These are phyloP conservation scores for Ambrosiella beaveri DNA, from an alignment of 2,329 filamentous ascomycete genomes.

Conservation along the genomic window DNA sequence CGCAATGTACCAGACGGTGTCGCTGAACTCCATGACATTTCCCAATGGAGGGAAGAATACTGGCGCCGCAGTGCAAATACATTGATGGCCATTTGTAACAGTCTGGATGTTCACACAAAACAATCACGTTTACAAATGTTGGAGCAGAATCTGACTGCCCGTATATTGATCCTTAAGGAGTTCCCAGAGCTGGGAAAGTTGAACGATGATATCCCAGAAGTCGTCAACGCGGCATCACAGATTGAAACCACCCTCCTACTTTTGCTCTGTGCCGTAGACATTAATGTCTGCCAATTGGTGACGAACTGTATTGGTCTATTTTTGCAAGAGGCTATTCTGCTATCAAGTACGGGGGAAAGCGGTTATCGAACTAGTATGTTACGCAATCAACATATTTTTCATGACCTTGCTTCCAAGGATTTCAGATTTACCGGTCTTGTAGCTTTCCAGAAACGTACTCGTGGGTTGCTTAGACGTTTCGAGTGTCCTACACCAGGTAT, in stretches of 20 bases:
- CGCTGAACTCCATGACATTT: slow-evolving; percentile 21
- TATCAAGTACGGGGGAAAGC: slow-evolving; percentile 32
- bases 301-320: slow-evolving; percentile 44
- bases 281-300: slow-evolving; percentile 47
- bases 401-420: slow-evolving; percentile 43
- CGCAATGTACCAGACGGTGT: slow-evolving; percentile 19
- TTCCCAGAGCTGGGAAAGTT: slow-evolving; percentile 23
- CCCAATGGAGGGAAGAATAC: slow-evolving; percentile 27
- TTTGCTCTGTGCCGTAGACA: slow-evolving; percentile 46
- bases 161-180: slow-evolving; percentile 31
- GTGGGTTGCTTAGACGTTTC: slow-evolving; percentile 41
- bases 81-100: slow-evolving; percentile 8
- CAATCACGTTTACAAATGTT: slow-evolving; percentile 6
- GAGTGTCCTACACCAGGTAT: slow-evolving; percentile 49
- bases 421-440: slow-evolving; percentile 53
- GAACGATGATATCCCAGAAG: slow-evolving; percentile 36
- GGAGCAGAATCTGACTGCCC: slow-evolving; percentile 38
- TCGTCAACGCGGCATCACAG: slow-evolving; percentile 33
- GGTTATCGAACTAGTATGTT: slow-evolving; percentile 24
- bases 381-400: slow-evolving; percentile 43
- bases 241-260: slow-evolving; percentile 47
- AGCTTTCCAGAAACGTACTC: slow-evolving; percentile 50
- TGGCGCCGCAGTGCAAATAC: slow-evolving; percentile 26
- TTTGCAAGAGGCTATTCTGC: slow-evolving; percentile 40
- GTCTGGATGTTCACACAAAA: slow-evolving; percentile 10